phyloP scores from a whole-genome alignment of 2,329 filamentous ascomycete species.

The Orbilia ellipsospora region DNA sequence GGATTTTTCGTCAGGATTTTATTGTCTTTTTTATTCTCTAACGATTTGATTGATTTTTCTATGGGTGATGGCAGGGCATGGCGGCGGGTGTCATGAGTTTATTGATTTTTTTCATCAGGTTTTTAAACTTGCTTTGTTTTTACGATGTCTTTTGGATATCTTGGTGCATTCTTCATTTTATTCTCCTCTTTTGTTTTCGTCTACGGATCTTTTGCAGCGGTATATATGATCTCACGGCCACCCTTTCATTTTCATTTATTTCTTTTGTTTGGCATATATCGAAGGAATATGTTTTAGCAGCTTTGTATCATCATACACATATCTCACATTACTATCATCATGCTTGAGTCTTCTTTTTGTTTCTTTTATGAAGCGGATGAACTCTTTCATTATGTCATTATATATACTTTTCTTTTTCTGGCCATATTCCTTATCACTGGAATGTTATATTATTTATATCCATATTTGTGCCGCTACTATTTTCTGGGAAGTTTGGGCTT shows the following conservation, averaged over 20 bases:
- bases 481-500: background rate
- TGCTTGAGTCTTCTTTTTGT: background rate
- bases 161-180: conserved; percentile 4
- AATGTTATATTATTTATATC: conserved; percentile 2
- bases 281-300: conserved; percentile 7
- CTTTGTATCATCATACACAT: background rate
- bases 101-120: background rate
- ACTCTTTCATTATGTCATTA: background rate
- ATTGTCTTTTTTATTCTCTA: background rate
- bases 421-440: background rate
- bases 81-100: conserved; percentile 9
- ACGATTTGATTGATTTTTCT: background rate
- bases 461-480: background rate
- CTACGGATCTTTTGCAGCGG: background rate
- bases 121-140: background rate
- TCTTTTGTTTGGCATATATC: background rate
- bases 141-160: background rate
- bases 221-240: conserved; percentile 19
- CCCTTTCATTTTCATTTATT: conserved; percentile 6
- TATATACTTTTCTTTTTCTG: background rate
- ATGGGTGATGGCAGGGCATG: background rate
- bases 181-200: background rate
- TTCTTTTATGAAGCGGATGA: background rate
- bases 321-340: conserved; percentile 1
- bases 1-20: background rate